Percentiles rank a stretch among this genome's conserved stretches.
Conservation (phyloP, 164 flowering plant genomes). For the Vitis labrusca region DNA sequence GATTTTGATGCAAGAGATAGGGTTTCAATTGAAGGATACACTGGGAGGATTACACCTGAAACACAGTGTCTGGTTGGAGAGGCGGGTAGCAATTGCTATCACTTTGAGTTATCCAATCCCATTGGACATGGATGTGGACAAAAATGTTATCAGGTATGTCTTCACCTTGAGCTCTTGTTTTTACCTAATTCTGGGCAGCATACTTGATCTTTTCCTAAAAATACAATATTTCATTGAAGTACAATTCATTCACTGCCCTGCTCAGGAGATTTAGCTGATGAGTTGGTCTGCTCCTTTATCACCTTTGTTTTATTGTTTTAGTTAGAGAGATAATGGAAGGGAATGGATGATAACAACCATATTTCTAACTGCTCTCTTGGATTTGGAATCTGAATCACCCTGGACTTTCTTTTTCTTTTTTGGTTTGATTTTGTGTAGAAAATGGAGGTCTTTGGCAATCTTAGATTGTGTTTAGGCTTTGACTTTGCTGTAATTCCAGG, state of each 20-base stretch:
- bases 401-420: too few species aligned
- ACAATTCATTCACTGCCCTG: neutral
- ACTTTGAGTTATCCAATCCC: neutral
- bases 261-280: neutral
- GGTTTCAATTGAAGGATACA: neutral
- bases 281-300: neutral
- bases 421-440: too few species aligned
- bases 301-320: neutral
- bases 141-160: constrained; percentile 2
- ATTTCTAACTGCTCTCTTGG: neutral
- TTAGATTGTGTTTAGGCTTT: neutral
- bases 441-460: too few species aligned
- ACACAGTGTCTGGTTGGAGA: neutral
- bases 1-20: constrained; percentile 1
- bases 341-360: neutral
- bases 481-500: constrained; percentile 1
- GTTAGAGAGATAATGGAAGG: neutral
- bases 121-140: constrained; percentile 5
- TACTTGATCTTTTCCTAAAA: too few species aligned
- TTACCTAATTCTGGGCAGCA: neutral
- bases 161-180: neutral
- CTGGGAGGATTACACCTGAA: neutral
- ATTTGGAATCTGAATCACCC: neutral
- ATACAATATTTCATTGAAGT: too few species aligned
- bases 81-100: neutral